phyloP scores from a whole-genome alignment of 1,284 basidiomycete species.

The Fomitiporia mediterranea region DNA sequence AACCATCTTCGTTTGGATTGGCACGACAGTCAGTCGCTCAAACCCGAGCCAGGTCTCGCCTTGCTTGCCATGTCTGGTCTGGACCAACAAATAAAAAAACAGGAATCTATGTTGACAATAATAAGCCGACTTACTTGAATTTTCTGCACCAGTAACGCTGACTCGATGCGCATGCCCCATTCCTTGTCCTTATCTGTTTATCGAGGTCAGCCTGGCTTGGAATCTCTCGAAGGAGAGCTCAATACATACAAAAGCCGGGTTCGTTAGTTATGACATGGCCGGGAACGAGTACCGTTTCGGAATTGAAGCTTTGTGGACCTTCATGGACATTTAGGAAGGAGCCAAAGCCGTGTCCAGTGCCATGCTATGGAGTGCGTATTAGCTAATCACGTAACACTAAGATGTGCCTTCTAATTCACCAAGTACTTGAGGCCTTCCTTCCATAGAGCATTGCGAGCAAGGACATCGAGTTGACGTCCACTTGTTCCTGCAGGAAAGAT shows the following conservation, averaged over 20 bases:
- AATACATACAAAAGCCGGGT: conserved; percentile 72
- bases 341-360: conserved; percentile 81
- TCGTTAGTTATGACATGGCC: conserved; percentile 89
- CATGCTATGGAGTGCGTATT: conserved; percentile 49
- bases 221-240: conserved; percentile 13
- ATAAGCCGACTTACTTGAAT: conserved; percentile 52
- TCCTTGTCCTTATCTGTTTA: conserved; percentile 68
- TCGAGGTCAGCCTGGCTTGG: conserved; percentile 21
- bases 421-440: conserved; percentile 83
- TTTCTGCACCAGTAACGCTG: conserved; percentile 66
- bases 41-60: conserved; percentile 80
- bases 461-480: conserved; percentile 75
- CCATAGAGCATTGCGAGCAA: conserved; percentile 85
- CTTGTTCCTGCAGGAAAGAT: conserved; percentile 88
- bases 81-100: neutral
- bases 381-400: conserved; percentile 20
- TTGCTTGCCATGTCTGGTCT: conserved; percentile 71
- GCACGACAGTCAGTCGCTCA: conserved; percentile 86
- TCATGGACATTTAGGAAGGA: conserved; percentile 79
- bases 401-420: conserved; percentile 37
- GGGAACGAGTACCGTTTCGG: conserved; percentile 60
- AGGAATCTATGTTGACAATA: conserved; percentile 10
- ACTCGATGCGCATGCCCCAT: conserved; percentile 91
- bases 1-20: conserved; percentile 90
- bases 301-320: conserved; percentile 70